phyloP scores from a whole-genome alignment of 2,329 filamentous ascomycete species.

The Pseudovirgaria hyperparasitica region DNA sequence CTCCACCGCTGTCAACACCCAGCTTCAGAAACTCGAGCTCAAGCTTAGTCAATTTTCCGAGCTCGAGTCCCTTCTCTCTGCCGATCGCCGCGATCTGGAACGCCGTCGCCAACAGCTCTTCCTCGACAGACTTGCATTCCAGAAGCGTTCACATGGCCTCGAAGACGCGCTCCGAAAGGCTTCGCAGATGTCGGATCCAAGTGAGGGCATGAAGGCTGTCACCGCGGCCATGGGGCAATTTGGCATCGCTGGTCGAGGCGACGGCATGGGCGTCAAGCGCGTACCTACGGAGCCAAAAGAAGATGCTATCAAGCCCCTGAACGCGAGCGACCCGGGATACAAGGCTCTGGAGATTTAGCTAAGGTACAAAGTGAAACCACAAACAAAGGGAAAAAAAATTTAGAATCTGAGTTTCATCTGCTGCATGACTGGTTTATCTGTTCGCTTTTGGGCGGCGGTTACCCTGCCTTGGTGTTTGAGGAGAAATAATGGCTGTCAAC shows the following conservation, averaged over 20 bases:
- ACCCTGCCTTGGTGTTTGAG: no score
- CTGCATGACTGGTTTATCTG: no score
- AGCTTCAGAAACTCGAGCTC: slow-evolving; percentile 88
- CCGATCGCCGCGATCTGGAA: slow-evolving; percentile 86
- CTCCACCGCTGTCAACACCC: slow-evolving; percentile 81
- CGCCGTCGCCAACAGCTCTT: slow-evolving; percentile 86
- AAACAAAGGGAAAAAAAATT: no score
- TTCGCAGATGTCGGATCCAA: slow-evolving; percentile 21
- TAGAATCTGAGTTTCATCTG: no score
- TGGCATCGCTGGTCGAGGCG: slow-evolving; percentile 2
- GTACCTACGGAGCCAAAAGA: slow-evolving; percentile 3
- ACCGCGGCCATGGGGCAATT: slow-evolving; percentile 20
- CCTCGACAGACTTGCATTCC: slow-evolving; percentile 80
- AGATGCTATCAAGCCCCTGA: slow-evolving; percentile 5
- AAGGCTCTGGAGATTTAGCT: slow-evolving; percentile 8
- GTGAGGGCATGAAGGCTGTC: slow-evolving; percentile 20
- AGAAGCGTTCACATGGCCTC: slow-evolving; percentile 71
- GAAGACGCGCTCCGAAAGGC: slow-evolving; percentile 57
- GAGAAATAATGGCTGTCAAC: no score
- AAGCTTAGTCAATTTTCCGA: slow-evolving; percentile 95
- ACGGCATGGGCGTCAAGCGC: slow-evolving; percentile 6
- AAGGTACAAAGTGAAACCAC: no score
- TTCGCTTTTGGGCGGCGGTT: no score
- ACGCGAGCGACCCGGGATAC: slow-evolving; percentile 6
- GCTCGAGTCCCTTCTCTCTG: slow-evolving; percentile 83